A percentile compares a stretch with the other conserved stretches of the same genome.
Conservation (phyloP, 768 basidiomycete genomes). For the Russula sp. region DNA sequence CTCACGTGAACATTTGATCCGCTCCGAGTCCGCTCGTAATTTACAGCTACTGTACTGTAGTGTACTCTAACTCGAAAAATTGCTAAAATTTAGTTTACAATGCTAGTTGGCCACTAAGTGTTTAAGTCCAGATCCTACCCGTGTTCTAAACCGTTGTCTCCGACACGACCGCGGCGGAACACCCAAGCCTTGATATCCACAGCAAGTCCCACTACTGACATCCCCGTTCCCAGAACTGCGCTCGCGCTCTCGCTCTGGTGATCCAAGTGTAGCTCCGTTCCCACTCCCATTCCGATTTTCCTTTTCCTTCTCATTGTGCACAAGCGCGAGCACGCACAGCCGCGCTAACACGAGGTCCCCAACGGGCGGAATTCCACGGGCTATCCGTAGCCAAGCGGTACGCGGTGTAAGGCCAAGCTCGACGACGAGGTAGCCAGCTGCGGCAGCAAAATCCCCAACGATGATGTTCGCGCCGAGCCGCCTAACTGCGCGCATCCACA, state of each 20-base stretch:
- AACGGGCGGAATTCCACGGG: conserved; percentile 14
- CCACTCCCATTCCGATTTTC: background rate
- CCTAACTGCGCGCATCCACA: conserved; percentile 24
- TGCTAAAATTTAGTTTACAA: conserved; percentile 16
- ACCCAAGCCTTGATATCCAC: too few relatives aligned
- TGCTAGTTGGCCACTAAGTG: conserved; percentile 9
- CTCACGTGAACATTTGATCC: too few relatives aligned
- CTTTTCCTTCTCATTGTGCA: background rate
- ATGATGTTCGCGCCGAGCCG: conserved; percentile 15
- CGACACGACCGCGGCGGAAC: background rate
- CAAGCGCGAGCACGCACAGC: conserved; percentile 1
- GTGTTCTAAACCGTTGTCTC: background rate
- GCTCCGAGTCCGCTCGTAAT: too few relatives aligned
- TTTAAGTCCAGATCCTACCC: conserved; percentile 19
- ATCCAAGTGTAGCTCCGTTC: background rate
- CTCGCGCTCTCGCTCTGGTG: background rate
- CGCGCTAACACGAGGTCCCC: conserved; percentile 14
- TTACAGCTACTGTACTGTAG: background rate
- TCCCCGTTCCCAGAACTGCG: background rate
- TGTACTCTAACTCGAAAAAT: background rate
- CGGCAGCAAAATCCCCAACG: conserved; percentile 16
- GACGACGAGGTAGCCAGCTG: conserved; percentile 21
- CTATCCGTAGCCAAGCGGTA: conserved; percentile 21
- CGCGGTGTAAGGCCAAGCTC: conserved; percentile 18
- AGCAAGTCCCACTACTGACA: background rate